Conservation (phyloP, 108 stramenopile genomes). For the Fistulifera pelliculosa region DNA sequence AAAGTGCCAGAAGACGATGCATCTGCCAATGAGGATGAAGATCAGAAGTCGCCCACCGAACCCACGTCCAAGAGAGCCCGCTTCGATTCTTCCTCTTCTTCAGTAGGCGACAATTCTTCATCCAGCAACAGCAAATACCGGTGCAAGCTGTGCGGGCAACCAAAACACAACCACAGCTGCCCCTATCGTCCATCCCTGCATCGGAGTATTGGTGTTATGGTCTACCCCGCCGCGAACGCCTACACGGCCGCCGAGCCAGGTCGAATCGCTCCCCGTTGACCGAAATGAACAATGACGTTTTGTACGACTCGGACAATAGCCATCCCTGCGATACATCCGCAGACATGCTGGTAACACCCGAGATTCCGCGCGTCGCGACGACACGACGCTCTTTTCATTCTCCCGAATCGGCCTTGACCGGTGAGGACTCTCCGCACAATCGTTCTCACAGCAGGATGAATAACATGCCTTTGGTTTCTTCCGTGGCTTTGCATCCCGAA, state of each 20-base stretch:
- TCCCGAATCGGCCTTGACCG: too few species aligned
- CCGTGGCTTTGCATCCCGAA: conserved; percentile 51
- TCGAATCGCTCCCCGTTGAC: conserved; percentile 50
- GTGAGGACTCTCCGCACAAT: too few species aligned
- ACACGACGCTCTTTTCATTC: too few species aligned
- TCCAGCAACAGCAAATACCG: conserved; percentile 20
- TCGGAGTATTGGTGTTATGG: conserved; percentile 73
- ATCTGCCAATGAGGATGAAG: not conserved
- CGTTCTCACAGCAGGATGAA: too few species aligned
- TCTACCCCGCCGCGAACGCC: conserved; percentile 67
- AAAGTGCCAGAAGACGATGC: not conserved
- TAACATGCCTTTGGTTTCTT: not conserved
- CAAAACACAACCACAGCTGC: conserved; percentile 77
- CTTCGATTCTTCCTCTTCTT: not conserved
- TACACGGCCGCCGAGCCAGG: conserved; percentile 65
- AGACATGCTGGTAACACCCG: too few species aligned
- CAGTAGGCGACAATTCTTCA: too few species aligned
- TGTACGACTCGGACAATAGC: conserved; percentile 21
- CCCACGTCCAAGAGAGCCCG: not conserved
- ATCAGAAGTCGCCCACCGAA: not conserved
- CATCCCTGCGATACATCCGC: too few species aligned
- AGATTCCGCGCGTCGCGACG: too few species aligned
- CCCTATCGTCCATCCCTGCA: conserved; percentile 53
- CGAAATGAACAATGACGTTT: conserved; percentile 81
- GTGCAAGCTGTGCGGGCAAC: conserved; percentile 80